Evolutionary conservation across 495 filamentous ascomycete species (phyloP).

Genomic region (Hyaloscypha variabilis): DNA sequence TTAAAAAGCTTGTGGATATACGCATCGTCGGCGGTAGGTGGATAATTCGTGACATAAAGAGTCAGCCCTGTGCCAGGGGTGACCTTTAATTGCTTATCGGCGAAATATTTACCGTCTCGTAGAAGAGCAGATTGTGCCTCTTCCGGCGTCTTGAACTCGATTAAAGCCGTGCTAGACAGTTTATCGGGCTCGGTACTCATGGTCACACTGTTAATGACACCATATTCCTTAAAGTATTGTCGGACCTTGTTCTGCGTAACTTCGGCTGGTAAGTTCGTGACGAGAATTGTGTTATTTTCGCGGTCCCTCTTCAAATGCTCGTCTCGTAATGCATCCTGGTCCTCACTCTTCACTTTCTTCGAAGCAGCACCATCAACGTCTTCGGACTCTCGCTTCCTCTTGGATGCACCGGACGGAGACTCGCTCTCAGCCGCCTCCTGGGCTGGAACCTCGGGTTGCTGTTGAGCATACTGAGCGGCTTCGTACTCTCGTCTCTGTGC

Average conservation of each 20-base stretch:
- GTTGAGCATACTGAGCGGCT: constrained; percentile 51
- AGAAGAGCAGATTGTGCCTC: constrained; percentile 81
- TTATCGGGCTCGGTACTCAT: constrained; percentile 59
- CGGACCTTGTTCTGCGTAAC: constrained; percentile 72
- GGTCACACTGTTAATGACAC: constrained; percentile 76
- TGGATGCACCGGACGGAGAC: constrained; percentile 36
- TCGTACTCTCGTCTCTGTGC: constrained; percentile 69
- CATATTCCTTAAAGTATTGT: constrained; percentile 89
- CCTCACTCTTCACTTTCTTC: constrained; percentile 61
- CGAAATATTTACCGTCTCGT: constrained; percentile 74
- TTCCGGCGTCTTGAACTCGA: constrained; percentile 83
- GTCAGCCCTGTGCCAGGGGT: constrained; percentile 73
- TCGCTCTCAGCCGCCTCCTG: constrained; percentile 9
- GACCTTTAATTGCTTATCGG: constrained; percentile 70
- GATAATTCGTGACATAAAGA: constrained; percentile 90
- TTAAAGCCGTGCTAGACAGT: constrained; percentile 66
- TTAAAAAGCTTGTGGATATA: constrained; percentile 79
- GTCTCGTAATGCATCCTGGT: constrained; percentile 35
- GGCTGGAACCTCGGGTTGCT: constrained; percentile 29
- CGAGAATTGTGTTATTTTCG: constrained; percentile 83
- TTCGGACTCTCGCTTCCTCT: constrained; percentile 68
- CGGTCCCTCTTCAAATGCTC: constrained; percentile 72
- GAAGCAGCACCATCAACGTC: constrained; percentile 39
- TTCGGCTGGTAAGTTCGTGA: constrained; percentile 70
- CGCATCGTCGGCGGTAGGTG: constrained; percentile 78